Percentiles rank a stretch among this genome's conserved stretches.
These are phyloP conservation scores for Dendrothele bispora DNA, from an alignment of 768 basidiomycete genomes.

Conservation along the genomic window DNA sequence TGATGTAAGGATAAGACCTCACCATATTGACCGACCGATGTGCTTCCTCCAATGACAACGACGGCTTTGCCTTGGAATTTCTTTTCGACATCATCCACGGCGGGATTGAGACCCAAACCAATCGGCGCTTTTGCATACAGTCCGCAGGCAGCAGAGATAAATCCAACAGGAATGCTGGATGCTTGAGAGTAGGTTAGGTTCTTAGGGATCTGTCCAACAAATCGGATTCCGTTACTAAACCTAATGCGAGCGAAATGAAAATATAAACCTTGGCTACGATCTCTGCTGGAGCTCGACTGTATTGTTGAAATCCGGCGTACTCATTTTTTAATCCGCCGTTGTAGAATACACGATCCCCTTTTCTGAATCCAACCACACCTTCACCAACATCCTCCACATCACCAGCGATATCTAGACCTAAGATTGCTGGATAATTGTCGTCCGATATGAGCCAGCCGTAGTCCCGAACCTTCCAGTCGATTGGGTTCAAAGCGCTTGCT, in stretches of 20 bases:
- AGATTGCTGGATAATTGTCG: conserved; percentile 42
- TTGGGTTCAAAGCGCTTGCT: conserved; percentile 4
- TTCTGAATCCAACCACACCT: conserved; percentile 46
- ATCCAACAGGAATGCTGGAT: conserved; percentile 45
- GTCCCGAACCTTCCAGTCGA: conserved; percentile 31
- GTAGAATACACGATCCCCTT: conserved; percentile 51
- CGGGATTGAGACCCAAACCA: conserved; percentile 41
- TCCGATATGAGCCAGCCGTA: conserved; percentile 32
- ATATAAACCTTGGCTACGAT: conserved; percentile 38
- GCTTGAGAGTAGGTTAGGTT: conserved; percentile 48
- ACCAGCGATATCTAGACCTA: conserved; percentile 53
- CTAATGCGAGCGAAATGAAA: conserved; percentile 6
- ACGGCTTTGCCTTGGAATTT: conserved; percentile 45
- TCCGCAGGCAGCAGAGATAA: conserved; percentile 51
- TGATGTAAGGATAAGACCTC: too few species aligned
- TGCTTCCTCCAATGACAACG: conserved; percentile 47
- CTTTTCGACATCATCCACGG: conserved; percentile 37
- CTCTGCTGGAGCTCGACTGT: conserved; percentile 38
- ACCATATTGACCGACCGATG: conserved; percentile 53
- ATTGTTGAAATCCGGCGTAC: conserved; percentile 44
- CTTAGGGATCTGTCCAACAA: conserved; percentile 40
- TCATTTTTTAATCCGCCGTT: conserved; percentile 38
- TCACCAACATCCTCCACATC: conserved; percentile 51
- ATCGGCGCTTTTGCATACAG: conserved; percentile 39
- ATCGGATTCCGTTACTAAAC: background rate